phyloP scores from a whole-genome alignment of 306 rosid species.

The Prunus mongolica region DNA sequence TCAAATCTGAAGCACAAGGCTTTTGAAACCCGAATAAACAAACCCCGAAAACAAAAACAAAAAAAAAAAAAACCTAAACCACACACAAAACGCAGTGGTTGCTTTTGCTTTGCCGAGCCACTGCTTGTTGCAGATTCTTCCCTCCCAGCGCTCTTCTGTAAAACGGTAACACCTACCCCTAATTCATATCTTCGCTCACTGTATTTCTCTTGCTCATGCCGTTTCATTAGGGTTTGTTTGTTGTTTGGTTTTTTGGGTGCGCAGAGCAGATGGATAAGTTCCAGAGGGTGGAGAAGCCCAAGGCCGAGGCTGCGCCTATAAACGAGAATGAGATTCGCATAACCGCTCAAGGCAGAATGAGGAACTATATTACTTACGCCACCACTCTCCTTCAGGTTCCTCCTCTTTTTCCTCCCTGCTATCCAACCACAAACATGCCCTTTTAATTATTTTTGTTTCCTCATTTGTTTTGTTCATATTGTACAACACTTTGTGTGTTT shows the following conservation, averaged over 20 bases:
- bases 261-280: conserved; percentile 64
- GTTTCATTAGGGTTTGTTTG: background rate
- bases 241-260: background rate
- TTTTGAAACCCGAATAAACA: background rate
- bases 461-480: background rate
- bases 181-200: background rate
- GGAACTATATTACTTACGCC: conserved; percentile 82
- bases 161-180: background rate
- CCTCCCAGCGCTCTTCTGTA: background rate
- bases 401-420: background rate
- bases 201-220: background rate
- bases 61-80: background rate
- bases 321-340: conserved; percentile 91
- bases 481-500: too few relatives aligned
- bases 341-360: conserved; percentile 84
- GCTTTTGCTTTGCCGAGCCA: background rate
- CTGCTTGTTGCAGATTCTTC: background rate
- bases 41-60: too few relatives aligned
- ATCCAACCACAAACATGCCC: too few relatives aligned
- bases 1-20: background rate
- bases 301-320: conserved; percentile 45
- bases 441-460: too few relatives aligned
- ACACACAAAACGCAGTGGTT: background rate
- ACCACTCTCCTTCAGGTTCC: conserved; percentile 77
- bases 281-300: conserved; percentile 91